Evolutionary conservation across 768 basidiomycete species (phyloP), one percentile per base, ranked within the genome.

Genomic region (Podaxis pistillaris): DNA sequence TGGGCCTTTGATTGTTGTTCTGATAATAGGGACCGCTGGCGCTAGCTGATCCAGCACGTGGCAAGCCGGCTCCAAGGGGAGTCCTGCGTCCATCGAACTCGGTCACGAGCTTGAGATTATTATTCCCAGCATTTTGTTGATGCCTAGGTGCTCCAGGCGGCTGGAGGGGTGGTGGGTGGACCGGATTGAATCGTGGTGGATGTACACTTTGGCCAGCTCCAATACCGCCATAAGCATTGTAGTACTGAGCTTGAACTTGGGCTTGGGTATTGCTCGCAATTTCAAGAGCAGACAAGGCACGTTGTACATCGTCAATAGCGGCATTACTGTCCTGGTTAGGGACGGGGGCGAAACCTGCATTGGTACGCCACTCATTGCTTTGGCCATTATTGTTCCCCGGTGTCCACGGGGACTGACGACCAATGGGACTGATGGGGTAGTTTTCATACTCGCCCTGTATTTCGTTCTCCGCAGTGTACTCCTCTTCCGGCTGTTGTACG

Each of bases 231-330:
- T 60, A 60, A 15, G 37, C 22, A 37, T 28, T 44, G 64, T 81
- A 82, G 63, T 78, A 74, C 70, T 73, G 72, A 8, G 63, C 63
- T 55, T 71, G 69, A 41, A 58, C 62, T 50, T 69, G 72, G 65
- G 60, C 62, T 17, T 61, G 56, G 26, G 66, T 64, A 8, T 64
- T 66, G 30, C 76, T 78, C 4, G 79, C 74, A 33, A 93, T 75
- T 67, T 93, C 91, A 59, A 94, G 78, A 37, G 83, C 75, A 15
- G 88, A 86, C 26, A 93, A 76, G 17, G 89, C 92, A 46, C 86
- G 85, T 66, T 89, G 84, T 15, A 93, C 86, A 59, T 94, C 91
- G 65, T 93, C 92, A 62, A 93, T 83, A 51, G 78, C 77, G 11
- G 73, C 60, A 57, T 74, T 75, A 49, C 66, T 70, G 33, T 50